These are phyloP conservation scores for Dendryphion nanum DNA, from an alignment of 2,329 filamentous ascomycete genomes.

Conservation along the genomic window DNA sequence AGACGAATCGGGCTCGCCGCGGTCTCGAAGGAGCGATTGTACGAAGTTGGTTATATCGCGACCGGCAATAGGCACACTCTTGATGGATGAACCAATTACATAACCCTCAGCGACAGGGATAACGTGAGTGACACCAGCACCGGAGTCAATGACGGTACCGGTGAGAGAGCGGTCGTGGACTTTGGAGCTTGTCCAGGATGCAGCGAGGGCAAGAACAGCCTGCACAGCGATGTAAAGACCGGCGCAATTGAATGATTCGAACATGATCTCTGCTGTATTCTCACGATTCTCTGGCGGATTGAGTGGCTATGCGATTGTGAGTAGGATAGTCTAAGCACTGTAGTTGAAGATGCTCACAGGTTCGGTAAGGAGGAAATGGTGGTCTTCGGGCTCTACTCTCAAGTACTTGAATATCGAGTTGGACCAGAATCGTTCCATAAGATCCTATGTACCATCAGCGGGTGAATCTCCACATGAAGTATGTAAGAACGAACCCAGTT, in stretches of 20 bases:
- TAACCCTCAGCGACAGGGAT: slow-evolving; percentile 98
- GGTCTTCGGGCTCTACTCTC: slow-evolving; percentile 95
- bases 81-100: slow-evolving; percentile 98
- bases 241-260: slow-evolving; percentile 99
- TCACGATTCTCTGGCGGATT: slow-evolving; percentile 99
- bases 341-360: slow-evolving; percentile 62
- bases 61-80: slow-evolving; percentile 96
- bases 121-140: slow-evolving; percentile 98
- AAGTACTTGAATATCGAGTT: slow-evolving; percentile 99
- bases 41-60: slow-evolving; percentile 99
- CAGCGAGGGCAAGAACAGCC: slow-evolving; percentile 91
- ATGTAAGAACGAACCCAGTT: slow-evolving; percentile 72
- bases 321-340: not conserved
- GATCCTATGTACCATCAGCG: slow-evolving; percentile 61
- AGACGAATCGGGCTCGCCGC: slow-evolving; percentile 93
- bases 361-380: slow-evolving; percentile 97
- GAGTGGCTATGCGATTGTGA: slow-evolving; percentile 67
- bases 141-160: slow-evolving; percentile 96
- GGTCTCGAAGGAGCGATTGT: slow-evolving; percentile 90
- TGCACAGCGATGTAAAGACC: slow-evolving; percentile 99
- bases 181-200: slow-evolving; percentile 98
- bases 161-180: slow-evolving; percentile 94
- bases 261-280: slow-evolving; percentile 99
- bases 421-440: slow-evolving; percentile 99
- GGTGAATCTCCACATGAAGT: not conserved